Percentiles rank a stretch among this genome's conserved stretches.
These are phyloP conservation scores for Magnusiomyces ingens DNA, from an alignment of 1,139 yeast species.

Conservation along the genomic window DNA sequence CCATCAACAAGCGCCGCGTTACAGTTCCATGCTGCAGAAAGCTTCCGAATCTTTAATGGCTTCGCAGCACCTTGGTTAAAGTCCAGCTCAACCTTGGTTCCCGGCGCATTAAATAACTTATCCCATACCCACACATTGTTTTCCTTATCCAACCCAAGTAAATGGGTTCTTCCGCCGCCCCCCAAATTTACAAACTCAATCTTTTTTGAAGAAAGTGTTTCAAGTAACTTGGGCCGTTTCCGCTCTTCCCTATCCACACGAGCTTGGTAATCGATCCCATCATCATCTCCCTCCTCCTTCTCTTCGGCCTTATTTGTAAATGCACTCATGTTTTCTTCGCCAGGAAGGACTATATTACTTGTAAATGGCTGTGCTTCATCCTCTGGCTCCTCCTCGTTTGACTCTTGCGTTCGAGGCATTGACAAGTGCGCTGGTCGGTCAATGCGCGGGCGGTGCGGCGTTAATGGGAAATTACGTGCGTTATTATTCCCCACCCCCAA, in stretches of 20 bases:
- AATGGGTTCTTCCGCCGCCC: conserved; percentile 56
- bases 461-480: too few species aligned
- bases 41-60: conserved; percentile 32
- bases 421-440: too few species aligned
- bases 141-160: conserved; percentile 52
- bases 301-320: not conserved
- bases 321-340: not conserved
- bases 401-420: not conserved
- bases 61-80: conserved; percentile 16
- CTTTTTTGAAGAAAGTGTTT: conserved; percentile 1
- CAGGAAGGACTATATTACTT: not conserved
- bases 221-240: conserved; percentile 5
- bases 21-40: conserved; percentile 66
- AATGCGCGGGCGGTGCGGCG: too few species aligned
- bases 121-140: conserved; percentile 63
- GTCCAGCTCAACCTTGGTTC: conserved; percentile 43
- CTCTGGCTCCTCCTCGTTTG: not conserved
- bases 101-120: conserved; percentile 29
- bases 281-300: not conserved
- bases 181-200: conserved; percentile 44
- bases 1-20: conserved; percentile 46
- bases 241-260: not conserved
- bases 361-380: not conserved
- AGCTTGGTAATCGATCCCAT: conserved; percentile 4
- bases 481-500: not conserved